Evolutionary conservation across 176 grass and related monocot species (phyloP).

Genomic region (Rhynchospora breviuscula): DNA sequence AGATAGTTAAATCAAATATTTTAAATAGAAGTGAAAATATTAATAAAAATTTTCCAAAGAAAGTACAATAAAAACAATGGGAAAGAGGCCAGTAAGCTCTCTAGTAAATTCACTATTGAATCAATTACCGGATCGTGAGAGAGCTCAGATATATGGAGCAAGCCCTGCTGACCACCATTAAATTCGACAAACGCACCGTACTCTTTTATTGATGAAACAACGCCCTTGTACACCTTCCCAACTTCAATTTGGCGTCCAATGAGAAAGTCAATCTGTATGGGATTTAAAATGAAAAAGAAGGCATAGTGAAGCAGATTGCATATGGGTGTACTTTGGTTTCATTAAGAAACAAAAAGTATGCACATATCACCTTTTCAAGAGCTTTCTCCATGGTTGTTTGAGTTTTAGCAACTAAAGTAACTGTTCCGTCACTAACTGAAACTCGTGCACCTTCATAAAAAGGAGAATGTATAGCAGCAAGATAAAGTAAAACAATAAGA

Average conservation of each 20-base stretch:
- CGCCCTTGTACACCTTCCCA: constrained; percentile 71
- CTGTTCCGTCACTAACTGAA: constrained; percentile 67
- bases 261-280: constrained; percentile 71
- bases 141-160: constrained; percentile 97
- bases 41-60: constrained; percentile 8
- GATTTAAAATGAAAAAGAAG: neutral
- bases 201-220: constrained; percentile 81
- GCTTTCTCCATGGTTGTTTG: constrained; percentile 84
- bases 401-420: constrained; percentile 97
- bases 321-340: neutral
- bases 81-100: neutral
- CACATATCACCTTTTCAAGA: constrained; percentile 65
- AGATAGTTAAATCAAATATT: constrained; percentile 21
- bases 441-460: constrained; percentile 68
- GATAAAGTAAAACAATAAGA: neutral
- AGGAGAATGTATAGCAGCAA: neutral
- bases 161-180: constrained; percentile 91
- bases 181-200: constrained; percentile 98
- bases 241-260: constrained; percentile 89
- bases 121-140: constrained; percentile 80
- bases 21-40: constrained; percentile 14
- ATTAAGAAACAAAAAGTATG: neutral
- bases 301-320: neutral
- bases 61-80: neutral
- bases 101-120: constrained; percentile 18